Evolutionary conservation across 768 basidiomycete genomes (phyloP).

Genomic region (Cubamyces lactineus): DNA sequence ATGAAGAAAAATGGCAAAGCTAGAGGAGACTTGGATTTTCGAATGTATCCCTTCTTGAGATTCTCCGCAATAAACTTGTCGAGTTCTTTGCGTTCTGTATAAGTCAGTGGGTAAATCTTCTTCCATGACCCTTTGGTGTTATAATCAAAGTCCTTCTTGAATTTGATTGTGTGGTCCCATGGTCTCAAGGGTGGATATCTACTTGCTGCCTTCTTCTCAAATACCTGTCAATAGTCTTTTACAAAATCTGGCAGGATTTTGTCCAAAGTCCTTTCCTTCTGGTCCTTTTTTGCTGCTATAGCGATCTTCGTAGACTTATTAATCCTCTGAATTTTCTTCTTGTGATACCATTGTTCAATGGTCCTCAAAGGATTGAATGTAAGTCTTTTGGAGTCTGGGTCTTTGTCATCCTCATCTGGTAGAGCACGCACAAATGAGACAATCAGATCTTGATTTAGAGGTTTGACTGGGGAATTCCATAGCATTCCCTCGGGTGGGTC

Average conservation of each 20-base stretch:
- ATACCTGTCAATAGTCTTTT: not conserved
- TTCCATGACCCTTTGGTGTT: no score
- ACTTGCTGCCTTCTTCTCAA: not conserved
- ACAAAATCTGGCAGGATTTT: not conserved
- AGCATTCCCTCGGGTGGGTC: no score
- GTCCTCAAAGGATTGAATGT: no score
- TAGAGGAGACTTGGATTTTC: slow-evolving; percentile 22
- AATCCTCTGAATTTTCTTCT: no score
- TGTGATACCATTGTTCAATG: no score
- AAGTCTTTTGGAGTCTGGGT: no score
- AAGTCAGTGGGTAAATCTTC: not conserved
- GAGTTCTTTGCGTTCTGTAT: slow-evolving; percentile 13
- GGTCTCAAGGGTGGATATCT: not conserved
- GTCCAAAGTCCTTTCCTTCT: no score
- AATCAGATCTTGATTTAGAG: no score
- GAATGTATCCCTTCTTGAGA: slow-evolving; percentile 23
- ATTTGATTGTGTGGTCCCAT: not conserved
- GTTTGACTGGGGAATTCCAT: no score
- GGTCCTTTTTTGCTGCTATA: not conserved
- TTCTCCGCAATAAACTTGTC: slow-evolving; percentile 27
- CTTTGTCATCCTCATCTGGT: no score
- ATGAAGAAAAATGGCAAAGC: slow-evolving; percentile 36
- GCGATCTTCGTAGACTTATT: not conserved
- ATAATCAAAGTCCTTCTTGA: not conserved
- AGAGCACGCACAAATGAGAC: no score